These are phyloP conservation scores for Balamuthia mandrillaris DNA, from an alignment of 208 protist species.

Conservation along the genomic window DNA sequence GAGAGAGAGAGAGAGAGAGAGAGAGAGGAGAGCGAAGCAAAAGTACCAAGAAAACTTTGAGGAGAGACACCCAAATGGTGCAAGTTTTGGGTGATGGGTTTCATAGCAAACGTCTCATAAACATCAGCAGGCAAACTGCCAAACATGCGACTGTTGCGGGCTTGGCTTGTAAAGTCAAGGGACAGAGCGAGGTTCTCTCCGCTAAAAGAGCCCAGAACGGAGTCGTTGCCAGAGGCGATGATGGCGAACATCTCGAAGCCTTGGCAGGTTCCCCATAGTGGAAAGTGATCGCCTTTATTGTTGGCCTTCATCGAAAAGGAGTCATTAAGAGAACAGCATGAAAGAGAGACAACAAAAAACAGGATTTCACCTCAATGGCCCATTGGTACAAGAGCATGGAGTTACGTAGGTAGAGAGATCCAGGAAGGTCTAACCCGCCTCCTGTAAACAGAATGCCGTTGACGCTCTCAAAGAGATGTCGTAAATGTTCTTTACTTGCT, in stretches of 20 bases:
- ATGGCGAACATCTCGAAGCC: conserved; percentile 56
- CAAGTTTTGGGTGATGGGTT: conserved; percentile 58
- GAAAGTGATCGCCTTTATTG: conserved; percentile 62
- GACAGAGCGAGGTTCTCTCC: not conserved
- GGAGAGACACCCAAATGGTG: conserved; percentile 51
- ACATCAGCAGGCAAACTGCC: not conserved
- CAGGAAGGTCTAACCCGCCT: conserved; percentile 34
- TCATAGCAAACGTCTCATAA: not conserved
- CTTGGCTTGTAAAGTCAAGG: not conserved
- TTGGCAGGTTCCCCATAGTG: conserved; percentile 67
- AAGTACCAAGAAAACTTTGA: not conserved
- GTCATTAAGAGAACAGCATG: not conserved
- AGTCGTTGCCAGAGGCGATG: conserved; percentile 38
- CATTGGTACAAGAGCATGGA: conserved; percentile 34
- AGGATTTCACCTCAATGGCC: not conserved
- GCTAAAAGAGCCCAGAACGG: not conserved
- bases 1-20: not conserved
- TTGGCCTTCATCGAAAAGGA: conserved; percentile 11
- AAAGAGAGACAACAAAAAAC: not conserved
- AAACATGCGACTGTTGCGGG: not conserved
- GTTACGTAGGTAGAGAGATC: not conserved
- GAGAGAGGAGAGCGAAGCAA: not conserved
- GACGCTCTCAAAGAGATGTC: conserved; percentile 50
- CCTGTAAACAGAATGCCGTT: conserved; percentile 68
- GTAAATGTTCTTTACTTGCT: not conserved